Base-by-base conservation (phyloP, 2,329 filamentous ascomycete genomes). In the Magnaporthiopsis rhizophila region DNA sequence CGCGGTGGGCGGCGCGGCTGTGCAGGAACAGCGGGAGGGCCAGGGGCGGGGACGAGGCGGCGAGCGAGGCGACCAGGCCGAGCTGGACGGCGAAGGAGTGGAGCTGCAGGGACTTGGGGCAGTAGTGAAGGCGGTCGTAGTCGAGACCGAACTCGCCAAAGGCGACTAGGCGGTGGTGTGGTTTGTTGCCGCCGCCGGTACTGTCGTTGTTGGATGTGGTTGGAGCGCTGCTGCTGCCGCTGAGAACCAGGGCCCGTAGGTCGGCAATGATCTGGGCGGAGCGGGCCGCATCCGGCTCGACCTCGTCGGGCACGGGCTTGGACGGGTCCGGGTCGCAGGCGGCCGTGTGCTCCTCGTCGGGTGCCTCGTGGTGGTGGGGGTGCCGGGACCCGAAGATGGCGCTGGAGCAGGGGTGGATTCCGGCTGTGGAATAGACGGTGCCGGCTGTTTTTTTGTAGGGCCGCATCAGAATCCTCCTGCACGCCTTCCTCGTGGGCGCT, bases 81-180 rank as follows among this genome's bases (percentile, higher is more conserved):
- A 98, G 83, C 74, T 99, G 95, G 8, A 85, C 84, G 58, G 88
- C 86, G 74, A 99, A 99, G 66, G 91, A 92, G 72, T 92, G 89
- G 36, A 93, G 80, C 75, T 99, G 95, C 21, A 89, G 84, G 30
- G 88, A 87, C 71, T 88, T 90, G 56, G 88, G 86, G 72, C 90
- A 92, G 71, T 93, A 88, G 71, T 91, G 90, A 50, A 99, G 79
- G 2, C 95, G 87, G 77, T 99, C 95, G 73, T 98, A 99, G 77
- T 99, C 95, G 4, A 99, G 88, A 2, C 95, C 95, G 67, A 99
- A 92, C 76, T 99, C 95, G 61, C 95, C 95, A 74, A 97, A 92
- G 8, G 95, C 94, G 0, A 91, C 88, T 57, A 90, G 82, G 0
- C 84, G 74, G 45, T 21, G 15, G 38, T n/a, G 18, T 3, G 32